Conservation (phyloP, 306 rosid genomes). For the Pyrus pyrifolia region DNA sequence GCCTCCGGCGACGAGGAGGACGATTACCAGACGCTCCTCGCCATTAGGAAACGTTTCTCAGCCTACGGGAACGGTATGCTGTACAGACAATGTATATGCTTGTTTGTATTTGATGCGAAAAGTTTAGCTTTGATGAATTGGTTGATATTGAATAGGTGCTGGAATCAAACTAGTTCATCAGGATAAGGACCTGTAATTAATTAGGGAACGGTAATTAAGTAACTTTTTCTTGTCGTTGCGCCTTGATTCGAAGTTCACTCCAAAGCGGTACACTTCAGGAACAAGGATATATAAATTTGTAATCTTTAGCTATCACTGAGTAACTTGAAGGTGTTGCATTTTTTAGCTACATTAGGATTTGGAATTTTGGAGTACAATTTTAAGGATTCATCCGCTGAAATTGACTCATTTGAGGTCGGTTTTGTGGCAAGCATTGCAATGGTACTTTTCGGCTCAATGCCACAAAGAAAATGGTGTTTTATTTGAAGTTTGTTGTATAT, state of each 20-base stretch:
- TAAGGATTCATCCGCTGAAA: neutral
- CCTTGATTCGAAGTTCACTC: neutral
- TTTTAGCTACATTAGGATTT: neutral
- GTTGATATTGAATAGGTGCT: neutral
- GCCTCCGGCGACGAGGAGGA: slow-evolving; percentile 54
- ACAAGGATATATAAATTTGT: neutral
- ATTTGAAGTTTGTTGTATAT: too few species aligned
- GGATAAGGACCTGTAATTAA: neutral
- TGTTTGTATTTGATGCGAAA: neutral
- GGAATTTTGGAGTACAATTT: neutral
- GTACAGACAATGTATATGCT: neutral
- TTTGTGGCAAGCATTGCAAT: neutral
- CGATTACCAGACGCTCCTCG: slow-evolving; percentile 53
- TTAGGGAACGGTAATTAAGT: neutral
- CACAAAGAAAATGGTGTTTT: neutral
- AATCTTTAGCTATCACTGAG: too few species aligned
- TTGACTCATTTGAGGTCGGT: neutral
- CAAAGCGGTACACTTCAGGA: neutral
- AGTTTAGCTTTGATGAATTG: neutral
- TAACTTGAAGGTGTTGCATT: neutral
- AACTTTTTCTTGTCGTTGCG: too few species aligned
- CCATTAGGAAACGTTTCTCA: slow-evolving; percentile 51
- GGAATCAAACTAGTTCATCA: too few species aligned
- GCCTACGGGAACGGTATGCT: slow-evolving; percentile 41
- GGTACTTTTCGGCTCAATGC: neutral